phyloP scores from a whole-genome alignment of 1,284 basidiomycete genomes.

The Trametes versicolor region DNA sequence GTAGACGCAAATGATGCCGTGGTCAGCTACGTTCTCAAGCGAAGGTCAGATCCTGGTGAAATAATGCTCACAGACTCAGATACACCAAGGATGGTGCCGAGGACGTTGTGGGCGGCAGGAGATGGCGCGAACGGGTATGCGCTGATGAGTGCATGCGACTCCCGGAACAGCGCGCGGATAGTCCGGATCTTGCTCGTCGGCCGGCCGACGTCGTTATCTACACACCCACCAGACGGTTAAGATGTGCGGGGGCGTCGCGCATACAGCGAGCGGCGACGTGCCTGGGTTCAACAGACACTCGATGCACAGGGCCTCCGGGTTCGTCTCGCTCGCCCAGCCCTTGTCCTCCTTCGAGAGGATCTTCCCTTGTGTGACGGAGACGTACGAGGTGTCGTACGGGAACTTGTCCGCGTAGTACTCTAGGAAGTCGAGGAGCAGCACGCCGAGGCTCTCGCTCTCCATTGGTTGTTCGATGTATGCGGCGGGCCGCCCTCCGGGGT shows the following conservation, averaged over 20 bases:
- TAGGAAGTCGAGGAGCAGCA: conserved; percentile 56
- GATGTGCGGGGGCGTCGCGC: not conserved
- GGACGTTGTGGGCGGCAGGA: conserved; percentile 33
- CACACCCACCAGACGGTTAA: not conserved
- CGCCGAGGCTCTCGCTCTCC: conserved; percentile 52
- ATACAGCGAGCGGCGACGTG: conserved; percentile 22
- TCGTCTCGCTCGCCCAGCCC: conserved; percentile 44
- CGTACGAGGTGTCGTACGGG: conserved; percentile 52
- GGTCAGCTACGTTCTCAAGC: not conserved
- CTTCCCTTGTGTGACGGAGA: conserved; percentile 49
- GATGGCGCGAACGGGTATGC: conserved; percentile 29
- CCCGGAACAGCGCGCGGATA: conserved; percentile 50
- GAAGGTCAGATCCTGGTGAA: not conserved
- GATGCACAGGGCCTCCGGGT: conserved; percentile 48
- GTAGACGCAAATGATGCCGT: too few relatives aligned
- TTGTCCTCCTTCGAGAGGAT: conserved; percentile 50
- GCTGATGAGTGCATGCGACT: conserved; percentile 40
- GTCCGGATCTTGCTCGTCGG: conserved; percentile 45
- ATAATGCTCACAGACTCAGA: conserved; percentile 26
- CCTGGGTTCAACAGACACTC: conserved; percentile 55
- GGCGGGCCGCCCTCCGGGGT: conserved; percentile 39
- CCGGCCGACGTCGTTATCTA: conserved; percentile 53
- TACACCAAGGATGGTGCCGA: conserved; percentile 41
- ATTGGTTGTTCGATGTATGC: conserved; percentile 50
- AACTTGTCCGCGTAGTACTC: conserved; percentile 57